Base-by-base conservation (phyloP, 805 yeast species). In the Cyberlindnera veronae region DNA sequence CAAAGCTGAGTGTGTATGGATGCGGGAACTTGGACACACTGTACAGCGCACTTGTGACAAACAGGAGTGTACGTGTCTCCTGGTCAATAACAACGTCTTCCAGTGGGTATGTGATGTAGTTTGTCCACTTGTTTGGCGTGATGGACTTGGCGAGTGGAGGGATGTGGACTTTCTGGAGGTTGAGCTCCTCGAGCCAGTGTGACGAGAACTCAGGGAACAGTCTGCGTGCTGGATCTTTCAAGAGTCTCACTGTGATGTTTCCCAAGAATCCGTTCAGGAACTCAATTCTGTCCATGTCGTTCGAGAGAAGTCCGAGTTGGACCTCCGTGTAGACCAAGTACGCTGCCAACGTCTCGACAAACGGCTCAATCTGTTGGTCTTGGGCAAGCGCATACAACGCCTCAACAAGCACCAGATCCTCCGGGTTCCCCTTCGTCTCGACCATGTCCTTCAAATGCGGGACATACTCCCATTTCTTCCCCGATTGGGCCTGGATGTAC, bases 21-120 rank as follows among this genome's bases (percentile, higher is more conserved):
- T 29, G 6, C 3, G 42, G 40, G 23, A 42, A 23, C 13, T 34
- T 39, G 4, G 26, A 10, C 5, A 13, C 8, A 11, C 26, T 16
- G 29, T 34, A 42, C 3, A 42, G 14, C 1, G 31, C 4, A 5
- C 22, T 9, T 8, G 37, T 14, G n/a, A 32, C 16, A 7, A 28
- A 36, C 34, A 38, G n/a, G 10, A 42, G 9, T 3, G 7, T 5
- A 7, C 17, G 22, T 4, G 35, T 28, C 4, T 41, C 31, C 14
- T 14, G 16, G 12, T 26, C 24, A 4, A 16, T 8, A 6, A 7
- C 17, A n/a, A 24, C 13, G 3, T 15, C 18, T 23, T 38, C 44
- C 2, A 48, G 29, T 10, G 36, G 37, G 24, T 48, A 50, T n/a
- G 23, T 35, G 29, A 50, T 46, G 29, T 46, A 43, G 21, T 46